These are phyloP conservation scores for Pharus latifolius DNA, from an alignment of 176 grass and related monocot species.

Conservation along the genomic window DNA sequence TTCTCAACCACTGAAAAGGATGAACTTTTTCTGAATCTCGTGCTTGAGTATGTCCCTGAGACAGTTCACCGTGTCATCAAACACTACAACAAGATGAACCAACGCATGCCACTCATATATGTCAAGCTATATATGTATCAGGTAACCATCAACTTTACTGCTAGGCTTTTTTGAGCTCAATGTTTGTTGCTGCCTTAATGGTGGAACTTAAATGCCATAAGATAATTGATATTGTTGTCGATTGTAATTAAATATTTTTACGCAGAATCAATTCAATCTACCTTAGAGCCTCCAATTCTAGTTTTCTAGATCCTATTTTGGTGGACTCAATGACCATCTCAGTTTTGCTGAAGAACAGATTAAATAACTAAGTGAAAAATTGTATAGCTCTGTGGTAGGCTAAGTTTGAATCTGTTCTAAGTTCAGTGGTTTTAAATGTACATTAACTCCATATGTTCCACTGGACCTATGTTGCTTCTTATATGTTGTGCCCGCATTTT, in stretches of 20 bases:
- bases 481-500: neutral
- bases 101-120: constrained; percentile 65
- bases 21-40: constrained; percentile 58
- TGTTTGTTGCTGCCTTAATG: neutral
- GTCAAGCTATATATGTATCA: constrained; percentile 70
- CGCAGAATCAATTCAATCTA: neutral
- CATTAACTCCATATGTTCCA: no score
- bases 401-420: neutral
- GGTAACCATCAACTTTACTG: constrained; percentile 14
- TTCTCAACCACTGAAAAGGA: constrained; percentile 81
- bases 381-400: neutral
- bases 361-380: neutral
- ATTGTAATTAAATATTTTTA: neutral
- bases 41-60: constrained; percentile 73
- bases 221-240: neutral
- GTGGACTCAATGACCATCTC: neutral
- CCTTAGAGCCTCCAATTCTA: neutral
- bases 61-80: constrained; percentile 63
- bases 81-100: constrained; percentile 74
- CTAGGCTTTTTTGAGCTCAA: neutral
- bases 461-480: neutral
- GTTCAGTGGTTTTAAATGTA: neutral
- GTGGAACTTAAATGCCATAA: neutral
- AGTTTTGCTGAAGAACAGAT: no score
- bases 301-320: neutral